Base-by-base conservation (phyloP, 495 filamentous ascomycete genomes). In the Pseudomonodictys pantanalensis region DNA sequence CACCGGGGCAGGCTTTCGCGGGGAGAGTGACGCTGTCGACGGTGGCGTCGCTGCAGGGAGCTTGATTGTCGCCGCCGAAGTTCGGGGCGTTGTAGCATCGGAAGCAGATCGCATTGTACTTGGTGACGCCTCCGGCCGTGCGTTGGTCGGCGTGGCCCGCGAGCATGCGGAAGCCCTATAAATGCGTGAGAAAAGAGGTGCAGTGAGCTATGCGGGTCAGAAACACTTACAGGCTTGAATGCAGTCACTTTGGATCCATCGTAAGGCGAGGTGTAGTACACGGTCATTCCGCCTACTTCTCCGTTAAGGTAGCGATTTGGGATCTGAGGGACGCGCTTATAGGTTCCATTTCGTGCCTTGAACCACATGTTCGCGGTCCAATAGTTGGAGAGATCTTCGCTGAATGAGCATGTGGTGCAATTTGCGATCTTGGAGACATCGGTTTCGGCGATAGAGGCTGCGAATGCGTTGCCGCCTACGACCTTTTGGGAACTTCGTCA, bases 91-190 rank as follows among this genome's bases (percentile, higher is more conserved):
- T 58, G 42, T 38, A 22, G n/a, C n/a, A n/a, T n/a, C n/a, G n/a
- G n/a, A n/a, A n/a, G n/a, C n/a, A n/a, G n/a, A n/a, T n/a, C n/a
- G n/a, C n/a, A n/a, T n/a, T n/a, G n/a, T n/a, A n/a, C n/a, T n/a
- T n/a, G n/a, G n/a, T n/a, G n/a, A n/a, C 49, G 11, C 33, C 26
- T n/a, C 29, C 54, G 22, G 30, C 24, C 7, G 42, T 50, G 20
- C 43, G 26, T 2, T 58, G 50, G 17, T 33, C 30, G 24, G 42
- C 48, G 22, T 62, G 33, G 23, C 58, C 58, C 39, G 56, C 52
- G 23, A 62, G 41, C 58, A 62, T 62, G 29, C 58, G 58, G 46
- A 62, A 62, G 11, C 58, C 58, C n/a, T n/a, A n/a, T n/a, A n/a
- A n/a, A n/a, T n/a, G n/a, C n/a, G n/a, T n/a, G n/a, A n/a, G n/a